These are phyloP conservation scores for Fusarium sacchari DNA, from an alignment of 2,329 filamentous ascomycete species.

Conservation along the genomic window DNA sequence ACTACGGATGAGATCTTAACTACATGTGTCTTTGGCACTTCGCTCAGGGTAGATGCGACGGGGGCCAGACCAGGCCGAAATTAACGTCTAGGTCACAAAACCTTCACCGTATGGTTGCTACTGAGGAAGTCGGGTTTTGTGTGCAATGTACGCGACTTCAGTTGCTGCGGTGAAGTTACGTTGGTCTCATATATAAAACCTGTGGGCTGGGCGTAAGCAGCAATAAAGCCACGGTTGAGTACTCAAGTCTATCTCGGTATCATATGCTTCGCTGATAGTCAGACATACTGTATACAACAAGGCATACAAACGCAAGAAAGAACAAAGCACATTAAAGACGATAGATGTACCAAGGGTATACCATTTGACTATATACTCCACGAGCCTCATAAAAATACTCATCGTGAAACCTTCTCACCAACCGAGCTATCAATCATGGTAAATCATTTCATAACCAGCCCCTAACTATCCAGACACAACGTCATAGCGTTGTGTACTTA, in stretches of 20 bases:
- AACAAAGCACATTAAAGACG: accelerated
- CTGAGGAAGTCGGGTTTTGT: accelerated
- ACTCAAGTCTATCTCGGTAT: too few species aligned
- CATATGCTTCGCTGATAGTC: accelerated
- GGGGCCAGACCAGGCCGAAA: not conserved
- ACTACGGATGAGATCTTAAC: accelerated
- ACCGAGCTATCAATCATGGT: not conserved
- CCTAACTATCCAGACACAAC: accelerated
- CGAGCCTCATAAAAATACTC: not conserved
- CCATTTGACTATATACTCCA: not conserved
- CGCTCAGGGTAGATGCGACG: accelerated
- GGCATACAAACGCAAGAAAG: accelerated
- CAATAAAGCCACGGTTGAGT: accelerated
- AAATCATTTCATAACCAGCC: not conserved
- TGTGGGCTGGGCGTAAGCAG: not conserved
- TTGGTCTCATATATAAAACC: accelerated
- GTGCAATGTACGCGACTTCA: accelerated
- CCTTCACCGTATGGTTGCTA: too few species aligned
- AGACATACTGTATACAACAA: accelerated
- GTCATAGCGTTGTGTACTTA: accelerated
- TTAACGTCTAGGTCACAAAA: accelerated
- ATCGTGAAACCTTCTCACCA: not conserved
- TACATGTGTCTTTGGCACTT: accelerated
- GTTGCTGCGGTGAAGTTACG: accelerated
- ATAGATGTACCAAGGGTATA: not conserved